phyloP scores from a whole-genome alignment of 2,329 filamentous ascomycete species.

The Ophiostoma piceae region DNA sequence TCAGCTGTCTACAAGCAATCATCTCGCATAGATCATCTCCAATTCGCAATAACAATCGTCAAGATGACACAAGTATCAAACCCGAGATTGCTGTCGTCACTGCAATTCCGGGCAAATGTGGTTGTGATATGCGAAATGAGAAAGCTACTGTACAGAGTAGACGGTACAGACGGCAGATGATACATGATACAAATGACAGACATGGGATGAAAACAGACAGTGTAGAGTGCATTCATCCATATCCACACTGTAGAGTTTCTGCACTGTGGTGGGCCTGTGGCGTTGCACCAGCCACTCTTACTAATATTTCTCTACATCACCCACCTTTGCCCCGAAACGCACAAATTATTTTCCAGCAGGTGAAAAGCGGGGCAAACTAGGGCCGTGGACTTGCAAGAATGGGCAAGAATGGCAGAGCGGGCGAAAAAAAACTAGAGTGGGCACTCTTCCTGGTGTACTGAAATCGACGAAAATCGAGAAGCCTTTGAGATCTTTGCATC shows the following conservation, averaged over 20 bases:
- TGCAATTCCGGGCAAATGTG: conserved; percentile 6
- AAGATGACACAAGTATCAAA: background rate
- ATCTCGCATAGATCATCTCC: too few relatives aligned
- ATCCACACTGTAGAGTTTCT: background rate
- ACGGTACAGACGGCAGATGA: too few relatives aligned
- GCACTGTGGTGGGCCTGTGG: conserved; percentile 13
- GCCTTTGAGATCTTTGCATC: conserved; percentile 14
- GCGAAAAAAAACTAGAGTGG: conserved; percentile 21
- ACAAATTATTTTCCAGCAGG: conserved; percentile 24
- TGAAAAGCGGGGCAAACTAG: conserved; percentile 13
- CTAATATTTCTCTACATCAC: conserved; percentile 16
- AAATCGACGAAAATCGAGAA: conserved; percentile 14
- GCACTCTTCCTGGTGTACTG: conserved; percentile 9
- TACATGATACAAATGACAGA: background rate
- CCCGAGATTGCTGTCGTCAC: background rate
- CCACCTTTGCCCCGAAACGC: conserved; percentile 20
- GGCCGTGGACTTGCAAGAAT: conserved; percentile 16
- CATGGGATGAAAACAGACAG: background rate
- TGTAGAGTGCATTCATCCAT: background rate
- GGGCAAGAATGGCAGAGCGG: conserved; percentile 2
- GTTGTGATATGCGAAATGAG: background rate
- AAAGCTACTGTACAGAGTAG: too few relatives aligned
- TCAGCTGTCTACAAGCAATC: too few relatives aligned
- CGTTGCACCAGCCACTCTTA: conserved; percentile 8
- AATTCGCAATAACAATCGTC: background rate